Percentiles rank a stretch among this genome's conserved stretches.
These are phyloP conservation scores for Beauveria bassiana DNA, from an alignment of 2,329 filamentous ascomycete genomes.

Conservation along the genomic window DNA sequence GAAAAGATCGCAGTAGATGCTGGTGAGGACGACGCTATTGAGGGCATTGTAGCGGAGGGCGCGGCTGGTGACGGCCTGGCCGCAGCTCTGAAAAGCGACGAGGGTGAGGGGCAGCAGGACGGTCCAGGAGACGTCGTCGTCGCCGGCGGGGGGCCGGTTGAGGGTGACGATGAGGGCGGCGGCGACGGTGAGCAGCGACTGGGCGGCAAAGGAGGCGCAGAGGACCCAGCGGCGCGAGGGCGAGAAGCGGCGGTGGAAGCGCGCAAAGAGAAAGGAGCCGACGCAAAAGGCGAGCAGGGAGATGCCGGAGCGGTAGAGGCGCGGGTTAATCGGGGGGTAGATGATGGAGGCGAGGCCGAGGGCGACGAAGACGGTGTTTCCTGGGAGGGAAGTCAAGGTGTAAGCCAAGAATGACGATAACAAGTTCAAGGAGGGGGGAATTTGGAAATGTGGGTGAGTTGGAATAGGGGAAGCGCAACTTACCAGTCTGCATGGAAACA, in stretches of 20 bases:
- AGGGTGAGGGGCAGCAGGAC: conserved; percentile 60
- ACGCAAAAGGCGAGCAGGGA: conserved; percentile 65
- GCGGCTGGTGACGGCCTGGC: conserved; percentile 68
- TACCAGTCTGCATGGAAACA: conserved; percentile 76
- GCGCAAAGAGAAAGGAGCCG: conserved; percentile 63
- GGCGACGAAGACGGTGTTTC: conserved; percentile 73
- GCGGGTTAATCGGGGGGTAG: conserved; percentile 19
- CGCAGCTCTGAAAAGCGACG: conserved; percentile 69
- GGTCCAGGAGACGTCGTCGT: conserved; percentile 45
- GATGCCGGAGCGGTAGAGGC: conserved; percentile 52
- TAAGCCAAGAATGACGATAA: not conserved
- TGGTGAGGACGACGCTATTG: conserved; percentile 73
- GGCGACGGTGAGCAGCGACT: conserved; percentile 40
- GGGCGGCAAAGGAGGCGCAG: conserved; percentile 47
- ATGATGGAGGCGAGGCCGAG: conserved; percentile 57
- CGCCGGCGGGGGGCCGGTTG: conserved; percentile 30
- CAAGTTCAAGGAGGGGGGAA: too few species aligned
- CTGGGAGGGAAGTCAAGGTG: conserved; percentile 22
- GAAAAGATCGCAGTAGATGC: conserved; percentile 74
- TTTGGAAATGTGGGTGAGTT: too few species aligned
- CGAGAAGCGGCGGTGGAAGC: conserved; percentile 56
- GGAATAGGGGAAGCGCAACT: conserved; percentile 11
- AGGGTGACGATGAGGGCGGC: conserved; percentile 49
- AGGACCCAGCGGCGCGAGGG: conserved; percentile 59
- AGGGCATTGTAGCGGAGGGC: conserved; percentile 62